These are phyloP conservation scores for Populus simonii DNA, from an alignment of 345 rosid genomes.

Conservation along the genomic window DNA sequence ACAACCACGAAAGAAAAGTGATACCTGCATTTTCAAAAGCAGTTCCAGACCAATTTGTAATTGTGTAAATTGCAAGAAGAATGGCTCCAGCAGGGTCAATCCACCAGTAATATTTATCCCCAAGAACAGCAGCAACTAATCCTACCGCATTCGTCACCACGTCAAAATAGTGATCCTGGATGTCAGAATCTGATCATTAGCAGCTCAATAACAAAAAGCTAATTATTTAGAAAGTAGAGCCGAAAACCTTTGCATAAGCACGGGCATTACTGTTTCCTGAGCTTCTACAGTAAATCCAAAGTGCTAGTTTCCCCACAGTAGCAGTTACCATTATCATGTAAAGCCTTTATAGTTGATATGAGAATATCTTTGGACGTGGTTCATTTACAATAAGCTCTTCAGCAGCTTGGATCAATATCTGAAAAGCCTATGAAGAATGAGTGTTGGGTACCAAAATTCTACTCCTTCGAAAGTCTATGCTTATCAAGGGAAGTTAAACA, in stretches of 20 bases:
- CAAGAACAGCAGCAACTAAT: constrained; percentile 77
- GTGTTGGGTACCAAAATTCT: background rate
- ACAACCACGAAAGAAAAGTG: background rate
- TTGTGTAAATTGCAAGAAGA: constrained; percentile 78
- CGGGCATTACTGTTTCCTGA: constrained; percentile 76
- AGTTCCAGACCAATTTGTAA: constrained; percentile 78
- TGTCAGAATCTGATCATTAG: background rate
- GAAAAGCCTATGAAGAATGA: constrained; percentile 47
- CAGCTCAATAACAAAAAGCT: background rate
- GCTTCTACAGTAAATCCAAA: constrained; percentile 83
- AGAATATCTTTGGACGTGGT: constrained; percentile 46
- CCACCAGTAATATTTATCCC: constrained; percentile 78
- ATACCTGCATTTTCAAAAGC: constrained; percentile 89
- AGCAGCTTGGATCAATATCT: constrained; percentile 66
- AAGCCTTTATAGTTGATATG: constrained; percentile 56
- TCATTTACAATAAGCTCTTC: constrained; percentile 50
- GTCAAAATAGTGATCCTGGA: constrained; percentile 87
- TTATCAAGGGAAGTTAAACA: background rate
- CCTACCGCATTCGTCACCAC: constrained; percentile 87
- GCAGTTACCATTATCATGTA: constrained; percentile 75
- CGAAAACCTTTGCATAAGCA: constrained; percentile 81
- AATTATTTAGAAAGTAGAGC: background rate
- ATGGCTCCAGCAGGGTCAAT: constrained; percentile 87
- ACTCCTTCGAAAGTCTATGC: background rate
- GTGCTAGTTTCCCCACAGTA: constrained; percentile 61